Evolutionary conservation across 495 filamentous ascomycete genomes (phyloP), one percentile per base, ranked within the genome.

Genomic region (Astrothelium subdiscretum): DNA sequence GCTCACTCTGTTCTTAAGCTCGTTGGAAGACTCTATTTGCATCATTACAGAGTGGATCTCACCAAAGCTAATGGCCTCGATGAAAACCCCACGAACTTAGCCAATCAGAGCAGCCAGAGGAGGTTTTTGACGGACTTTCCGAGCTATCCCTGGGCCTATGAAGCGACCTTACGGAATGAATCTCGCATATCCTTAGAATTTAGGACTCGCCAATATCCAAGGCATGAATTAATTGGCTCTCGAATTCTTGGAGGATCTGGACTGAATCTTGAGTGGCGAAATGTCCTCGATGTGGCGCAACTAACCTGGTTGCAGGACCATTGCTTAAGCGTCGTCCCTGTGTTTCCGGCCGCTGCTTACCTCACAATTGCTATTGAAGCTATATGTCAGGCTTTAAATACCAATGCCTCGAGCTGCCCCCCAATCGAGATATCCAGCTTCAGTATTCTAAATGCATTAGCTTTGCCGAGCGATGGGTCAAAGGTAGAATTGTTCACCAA

Each of bases 151-250:
- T 58, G 27, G 32, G 20, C 48, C 15, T 27, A 48, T 31, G 48
- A 10, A 13, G n/a, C 48, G 15, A 26, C 20, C 10, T n/a, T 24
- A 43, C 26, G 63, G 59, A 32, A 57, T 61, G 43, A 40, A 52
- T 29, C 31, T 54, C 31, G 83, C 11, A 72, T 77, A 63, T 80
- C 77, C n/a, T 67, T 74, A n/a, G 26, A 59, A 0, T 81, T 82
- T 65, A 77, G 81, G 44, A 72, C 75, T 42, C 74, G 78, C 29
- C 72, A 73, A 1, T 69, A 70, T 20, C 67, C 72, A 1, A 71
- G 78, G 5, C 80, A 81, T 38, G 83, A 85, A 65, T 69, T 87
- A 0, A 72, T 87, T 1, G 85, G 85, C 0, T 69, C 74, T 8
- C 71, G 74, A 4, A 72, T 74, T n/a, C n/a, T n/a, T n/a, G n/a